phyloP scores from a whole-genome alignment of 2,329 filamentous ascomycete species.

The Trichoderma sp. region DNA sequence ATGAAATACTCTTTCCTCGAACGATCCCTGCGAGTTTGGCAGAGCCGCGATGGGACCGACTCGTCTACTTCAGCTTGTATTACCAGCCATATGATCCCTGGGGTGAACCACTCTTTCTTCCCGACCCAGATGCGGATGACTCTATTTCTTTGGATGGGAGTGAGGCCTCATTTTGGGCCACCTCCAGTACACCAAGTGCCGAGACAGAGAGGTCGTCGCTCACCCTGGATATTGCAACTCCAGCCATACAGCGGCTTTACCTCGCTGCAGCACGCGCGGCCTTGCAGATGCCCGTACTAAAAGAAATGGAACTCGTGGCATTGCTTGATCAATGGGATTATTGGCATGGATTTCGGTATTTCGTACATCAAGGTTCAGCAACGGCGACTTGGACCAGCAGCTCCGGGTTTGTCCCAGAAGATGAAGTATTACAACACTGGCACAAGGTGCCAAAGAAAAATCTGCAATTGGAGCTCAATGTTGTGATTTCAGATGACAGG shows the following conservation, averaged over 20 bases:
- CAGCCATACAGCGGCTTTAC: background rate
- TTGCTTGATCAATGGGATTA: rapidly evolving
- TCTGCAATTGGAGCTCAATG: background rate
- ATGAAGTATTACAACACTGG: background rate
- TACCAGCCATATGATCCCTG: background rate
- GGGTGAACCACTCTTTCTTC: background rate
- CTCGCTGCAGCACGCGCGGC: background rate
- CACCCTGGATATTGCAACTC: background rate
- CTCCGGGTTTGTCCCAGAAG: background rate
- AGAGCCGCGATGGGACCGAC: background rate
- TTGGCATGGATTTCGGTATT: background rate
- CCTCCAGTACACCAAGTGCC: background rate
- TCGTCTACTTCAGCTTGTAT: background rate
- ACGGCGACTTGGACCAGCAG: background rate
- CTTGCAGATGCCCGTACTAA: background rate
- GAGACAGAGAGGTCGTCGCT: background rate
- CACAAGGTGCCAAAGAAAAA: background rate
- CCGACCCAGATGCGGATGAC: background rate
- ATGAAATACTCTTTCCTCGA: background rate
- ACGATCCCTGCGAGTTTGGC: background rate
- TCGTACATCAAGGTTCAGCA: background rate
- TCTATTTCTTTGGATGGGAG: background rate
- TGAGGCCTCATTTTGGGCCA: too few relatives aligned
- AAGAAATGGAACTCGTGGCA: background rate
- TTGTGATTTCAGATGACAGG: background rate